Conservation (phyloP, 352 stramenopile species). For the Phytophthora cajani region DNA sequence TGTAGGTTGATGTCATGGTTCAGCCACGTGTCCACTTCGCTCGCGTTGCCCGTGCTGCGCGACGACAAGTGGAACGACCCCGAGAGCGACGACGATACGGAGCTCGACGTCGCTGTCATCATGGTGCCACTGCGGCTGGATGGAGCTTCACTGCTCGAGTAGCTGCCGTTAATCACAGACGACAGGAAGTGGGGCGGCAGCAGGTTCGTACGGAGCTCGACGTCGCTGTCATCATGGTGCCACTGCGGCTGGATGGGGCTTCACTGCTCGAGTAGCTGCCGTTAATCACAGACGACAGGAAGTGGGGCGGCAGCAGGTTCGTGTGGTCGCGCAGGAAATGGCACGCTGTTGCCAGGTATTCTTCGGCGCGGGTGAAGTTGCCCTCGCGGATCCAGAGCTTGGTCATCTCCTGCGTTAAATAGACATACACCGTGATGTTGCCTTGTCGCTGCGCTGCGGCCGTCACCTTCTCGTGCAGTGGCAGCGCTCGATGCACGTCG, state of each 20-base stretch:
- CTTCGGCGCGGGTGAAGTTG: slow-evolving; percentile 76
- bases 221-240: slow-evolving; percentile 72
- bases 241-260: slow-evolving; percentile 56
- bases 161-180: slow-evolving; percentile 50
- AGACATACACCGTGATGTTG: slow-evolving; percentile 89
- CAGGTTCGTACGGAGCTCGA: slow-evolving; percentile 71
- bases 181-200: slow-evolving; percentile 72
- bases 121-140: slow-evolving; percentile 72
- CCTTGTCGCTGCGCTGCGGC: slow-evolving; percentile 67
- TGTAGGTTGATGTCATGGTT: slow-evolving; percentile 89
- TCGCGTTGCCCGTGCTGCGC: slow-evolving; percentile 60
- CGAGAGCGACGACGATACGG: slow-evolving; percentile 68
- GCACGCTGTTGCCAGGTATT: slow-evolving; percentile 69
- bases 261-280: slow-evolving; percentile 67
- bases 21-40: slow-evolving; percentile 80
- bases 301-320: slow-evolving; percentile 68
- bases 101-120: slow-evolving; percentile 73
- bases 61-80: slow-evolving; percentile 64
- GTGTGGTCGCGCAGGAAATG: slow-evolving; percentile 75
- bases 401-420: slow-evolving; percentile 81
- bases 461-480: slow-evolving; percentile 84
- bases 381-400: slow-evolving; percentile 83
- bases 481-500: slow-evolving; percentile 75
- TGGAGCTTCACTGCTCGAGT: slow-evolving; percentile 58
- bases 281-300: slow-evolving; percentile 55